Evolutionary conservation across 1,284 basidiomycete species (phyloP).

Genomic region (Cryptococcus maquisensis): DNA sequence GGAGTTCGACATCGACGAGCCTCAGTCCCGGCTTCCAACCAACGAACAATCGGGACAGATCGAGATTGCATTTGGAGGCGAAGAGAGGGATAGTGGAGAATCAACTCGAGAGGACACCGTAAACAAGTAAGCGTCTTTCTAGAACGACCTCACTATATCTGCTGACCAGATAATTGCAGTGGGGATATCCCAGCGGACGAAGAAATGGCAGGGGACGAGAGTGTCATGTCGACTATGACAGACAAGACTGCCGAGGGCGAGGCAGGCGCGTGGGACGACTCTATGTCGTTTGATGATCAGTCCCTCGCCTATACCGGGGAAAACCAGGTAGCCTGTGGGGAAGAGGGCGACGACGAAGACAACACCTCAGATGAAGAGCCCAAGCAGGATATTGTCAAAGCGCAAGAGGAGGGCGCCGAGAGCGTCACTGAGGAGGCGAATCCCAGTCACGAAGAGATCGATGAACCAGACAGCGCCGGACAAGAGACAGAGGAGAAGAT

Average conservation of each 20-base stretch:
- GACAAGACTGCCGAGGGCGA: conserved; percentile 19
- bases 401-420: conserved; percentile 46
- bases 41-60: too few relatives aligned
- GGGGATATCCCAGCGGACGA: neutral
- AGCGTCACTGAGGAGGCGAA: conserved; percentile 16
- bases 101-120: too few relatives aligned
- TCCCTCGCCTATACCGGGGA: neutral
- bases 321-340: neutral
- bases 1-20: too few relatives aligned
- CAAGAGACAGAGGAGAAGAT: conserved; percentile 16
- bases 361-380: neutral
- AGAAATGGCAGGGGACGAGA: neutral
- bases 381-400: neutral
- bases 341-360: neutral
- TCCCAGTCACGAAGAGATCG: conserved; percentile 18
- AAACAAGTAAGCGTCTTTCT: too few relatives aligned
- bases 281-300: conserved; percentile 9
- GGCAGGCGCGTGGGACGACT: conserved; percentile 18
- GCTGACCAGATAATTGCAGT: too few relatives aligned
- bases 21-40: too few relatives aligned
- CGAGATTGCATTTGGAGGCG: too few relatives aligned
- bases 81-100: too few relatives aligned
- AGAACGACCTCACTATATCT: too few relatives aligned
- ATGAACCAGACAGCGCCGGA: conserved; percentile 8
- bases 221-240: neutral